These are phyloP conservation scores for Boletus coccyginus DNA, from an alignment of 768 basidiomycete genomes.

Conservation along the genomic window DNA sequence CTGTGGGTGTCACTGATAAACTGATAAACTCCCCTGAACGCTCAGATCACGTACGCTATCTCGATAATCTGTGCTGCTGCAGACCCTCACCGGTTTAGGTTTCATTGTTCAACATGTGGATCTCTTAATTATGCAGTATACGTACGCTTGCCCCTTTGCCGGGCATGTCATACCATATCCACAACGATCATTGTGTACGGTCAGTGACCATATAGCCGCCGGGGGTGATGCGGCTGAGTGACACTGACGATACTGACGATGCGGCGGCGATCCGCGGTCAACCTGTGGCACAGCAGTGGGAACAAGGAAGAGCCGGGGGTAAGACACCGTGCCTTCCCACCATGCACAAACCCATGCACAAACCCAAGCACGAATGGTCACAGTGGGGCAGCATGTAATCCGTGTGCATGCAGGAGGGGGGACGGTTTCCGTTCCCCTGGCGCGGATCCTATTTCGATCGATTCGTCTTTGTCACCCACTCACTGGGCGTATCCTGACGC, in stretches of 20 bases:
- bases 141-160: constrained; percentile 35
- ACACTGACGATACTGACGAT: constrained; percentile 3
- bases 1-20: constrained; percentile 51
- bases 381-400: constrained; percentile 12
- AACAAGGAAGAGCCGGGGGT: constrained; percentile 3
- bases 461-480: constrained; percentile 4
- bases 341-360: background rate
- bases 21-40: constrained; percentile 54
- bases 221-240: background rate
- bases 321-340: constrained; percentile 25
- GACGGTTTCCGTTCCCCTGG: background rate
- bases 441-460: constrained; percentile 18
- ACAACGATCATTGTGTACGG: constrained; percentile 32
- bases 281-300: constrained; percentile 8
- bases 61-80: constrained; percentile 49
- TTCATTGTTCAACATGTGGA: constrained; percentile 59
- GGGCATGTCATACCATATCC: constrained; percentile 4
- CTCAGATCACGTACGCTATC: constrained; percentile 44
- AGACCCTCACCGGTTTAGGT: constrained; percentile 58
- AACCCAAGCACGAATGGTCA: constrained; percentile 8
- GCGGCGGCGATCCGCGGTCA: background rate
- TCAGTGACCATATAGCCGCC: constrained; percentile 11
- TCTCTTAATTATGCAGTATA: constrained; percentile 58
- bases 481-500: background rate
- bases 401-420: constrained; percentile 11